Evolutionary conservation across 495 filamentous ascomycete genomes (phyloP).

Genomic region (Hypoxylon cercidicola): DNA sequence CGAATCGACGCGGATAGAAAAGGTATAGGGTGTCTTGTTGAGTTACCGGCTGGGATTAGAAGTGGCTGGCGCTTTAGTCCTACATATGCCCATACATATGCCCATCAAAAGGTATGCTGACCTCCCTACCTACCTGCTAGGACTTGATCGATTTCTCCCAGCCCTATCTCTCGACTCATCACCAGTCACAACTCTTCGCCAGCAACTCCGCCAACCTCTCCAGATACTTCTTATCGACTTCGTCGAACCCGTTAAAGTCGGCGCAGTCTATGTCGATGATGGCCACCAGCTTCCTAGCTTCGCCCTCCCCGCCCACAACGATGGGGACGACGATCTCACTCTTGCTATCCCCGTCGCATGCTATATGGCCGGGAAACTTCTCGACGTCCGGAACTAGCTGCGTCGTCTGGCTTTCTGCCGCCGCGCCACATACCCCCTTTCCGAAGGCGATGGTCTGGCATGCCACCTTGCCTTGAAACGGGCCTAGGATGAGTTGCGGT

Average conservation of each 20-base stretch:
- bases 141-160: too few species aligned
- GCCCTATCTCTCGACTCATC: constrained; percentile 24
- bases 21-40: too few species aligned
- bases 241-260: constrained; percentile 75
- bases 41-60: too few species aligned
- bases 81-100: too few species aligned
- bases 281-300: constrained; percentile 70
- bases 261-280: constrained; percentile 92
- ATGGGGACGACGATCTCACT: constrained; percentile 96
- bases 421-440: constrained; percentile 84
- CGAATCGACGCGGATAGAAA: too few species aligned
- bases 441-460: constrained; percentile 87
- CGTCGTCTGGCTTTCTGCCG: constrained; percentile 69
- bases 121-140: too few species aligned
- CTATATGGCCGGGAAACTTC: constrained; percentile 87
- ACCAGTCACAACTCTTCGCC: constrained; percentile 78
- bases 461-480: constrained; percentile 88
- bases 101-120: too few species aligned
- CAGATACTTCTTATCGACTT: constrained; percentile 73
- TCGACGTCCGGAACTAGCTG: constrained; percentile 81
- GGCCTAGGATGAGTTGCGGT: constrained; percentile 77
- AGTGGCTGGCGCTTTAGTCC: too few species aligned
- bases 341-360: constrained; percentile 82
- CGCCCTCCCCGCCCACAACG: constrained; percentile 51
- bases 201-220: constrained; percentile 76